Evolutionary conservation across 768 basidiomycete species (phyloP), one percentile per base, ranked within the genome.

Genomic region (Tubosaeta brunneosetosa): DNA sequence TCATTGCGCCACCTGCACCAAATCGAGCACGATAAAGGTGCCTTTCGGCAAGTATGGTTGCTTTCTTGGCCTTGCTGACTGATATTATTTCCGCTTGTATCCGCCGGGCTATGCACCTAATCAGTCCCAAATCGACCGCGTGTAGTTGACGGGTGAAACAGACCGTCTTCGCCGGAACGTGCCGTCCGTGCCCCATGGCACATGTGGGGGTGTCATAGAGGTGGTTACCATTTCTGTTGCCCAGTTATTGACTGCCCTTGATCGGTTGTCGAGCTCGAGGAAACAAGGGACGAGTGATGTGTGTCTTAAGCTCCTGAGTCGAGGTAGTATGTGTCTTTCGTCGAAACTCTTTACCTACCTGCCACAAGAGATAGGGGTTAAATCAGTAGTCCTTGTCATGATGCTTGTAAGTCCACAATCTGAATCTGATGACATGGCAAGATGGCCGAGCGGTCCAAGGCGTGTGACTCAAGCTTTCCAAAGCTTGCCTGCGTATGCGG

Each of bases 381-480:
- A 13, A 3, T 13, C 8, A 40, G 19, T 40, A 40, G 22, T 13
- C 40, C 6, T 13, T 41, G 19, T 9, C 22, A 22, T 41, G 40
- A 41, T 41, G 19, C n/a, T 12, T 41, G 11, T 22, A 22, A 22
- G 4, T 10, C 7, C 4, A 12, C 17, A 19, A 17, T 19, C n/a
- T 9, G 7, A 22, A 11, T 17, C 6, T 12, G 12, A 22, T 22
- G 3, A n/a, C 29, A 44, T 48, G 75, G 75, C 75, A 77, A 77
- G 76, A 78, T 79, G 77, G 78, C 77, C 78, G 77, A 79, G 77
- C 75, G 77, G 77, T 79, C 77, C 68, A 79, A 77, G 78, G 77
- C 78, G 77, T 79, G 77, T 79, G 78, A 79, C 78, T 79, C 77
- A 79, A 79, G 77, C 74, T 68, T 34, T 6, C 14, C 26, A 31